These are phyloP conservation scores for Marasmius fiardii DNA, from an alignment of 1,284 basidiomycete genomes.

Conservation along the genomic window DNA sequence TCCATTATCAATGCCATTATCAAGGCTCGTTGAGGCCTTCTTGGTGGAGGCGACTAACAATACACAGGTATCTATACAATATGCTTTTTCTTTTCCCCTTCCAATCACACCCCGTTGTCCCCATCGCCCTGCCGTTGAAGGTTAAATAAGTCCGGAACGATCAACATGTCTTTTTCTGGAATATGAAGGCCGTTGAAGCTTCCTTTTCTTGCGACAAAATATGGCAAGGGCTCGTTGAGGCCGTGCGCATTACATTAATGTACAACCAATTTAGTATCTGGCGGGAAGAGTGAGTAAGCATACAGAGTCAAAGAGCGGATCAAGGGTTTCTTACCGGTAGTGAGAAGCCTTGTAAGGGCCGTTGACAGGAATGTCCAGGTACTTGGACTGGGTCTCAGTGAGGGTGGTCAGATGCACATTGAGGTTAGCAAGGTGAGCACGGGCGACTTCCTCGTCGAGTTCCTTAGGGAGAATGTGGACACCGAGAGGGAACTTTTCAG, in stretches of 20 bases:
- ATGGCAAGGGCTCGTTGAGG: constrained; percentile 74
- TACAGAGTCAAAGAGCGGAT: no score
- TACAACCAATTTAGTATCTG: constrained; percentile 44
- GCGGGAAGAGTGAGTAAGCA: background rate
- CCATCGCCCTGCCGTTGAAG: constrained; percentile 14
- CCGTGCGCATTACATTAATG: constrained; percentile 41
- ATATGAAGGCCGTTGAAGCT: constrained; percentile 56
- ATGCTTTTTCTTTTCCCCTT: constrained; percentile 7
- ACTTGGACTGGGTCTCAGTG: constrained; percentile 76
- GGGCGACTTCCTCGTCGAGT: constrained; percentile 98
- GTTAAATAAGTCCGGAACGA: constrained; percentile 20
- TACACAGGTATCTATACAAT: constrained; percentile 3
- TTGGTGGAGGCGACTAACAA: constrained; percentile 10
- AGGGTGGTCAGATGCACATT: constrained; percentile 93
- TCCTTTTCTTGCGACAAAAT: constrained; percentile 43
- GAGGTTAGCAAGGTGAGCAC: constrained; percentile 89
- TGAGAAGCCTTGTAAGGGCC: constrained; percentile 94
- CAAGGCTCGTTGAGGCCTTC: constrained; percentile 45
- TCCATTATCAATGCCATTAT: constrained; percentile 2
- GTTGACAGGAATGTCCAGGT: constrained; percentile 87
- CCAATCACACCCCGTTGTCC: constrained; percentile 15
- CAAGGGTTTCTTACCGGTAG: constrained; percentile 57
- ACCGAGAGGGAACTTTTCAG: constrained; percentile 87
- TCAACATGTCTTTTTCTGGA: constrained; percentile 13
- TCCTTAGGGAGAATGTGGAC: constrained; percentile 98